These are phyloP conservation scores for Spirogloea muscicola DNA, from an alignment of 139 green algal genomes.

Conservation along the genomic window DNA sequence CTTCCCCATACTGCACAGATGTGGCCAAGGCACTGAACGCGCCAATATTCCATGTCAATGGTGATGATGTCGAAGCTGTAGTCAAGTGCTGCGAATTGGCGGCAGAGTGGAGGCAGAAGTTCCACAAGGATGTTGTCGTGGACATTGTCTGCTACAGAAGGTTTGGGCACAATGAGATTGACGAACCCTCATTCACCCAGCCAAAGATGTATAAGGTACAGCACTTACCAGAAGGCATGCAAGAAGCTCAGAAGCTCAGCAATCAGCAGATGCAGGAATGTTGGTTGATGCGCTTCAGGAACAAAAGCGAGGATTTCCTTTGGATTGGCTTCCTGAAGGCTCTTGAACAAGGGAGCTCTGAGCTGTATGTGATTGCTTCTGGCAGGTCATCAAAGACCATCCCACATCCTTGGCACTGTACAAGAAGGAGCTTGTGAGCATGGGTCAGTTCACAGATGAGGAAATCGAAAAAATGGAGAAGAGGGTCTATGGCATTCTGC, in stretches of 20 bases:
- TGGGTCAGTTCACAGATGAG: slow-evolving; percentile 66
- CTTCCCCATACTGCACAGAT: slow-evolving; percentile 82
- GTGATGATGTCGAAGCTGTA: slow-evolving; percentile 91
- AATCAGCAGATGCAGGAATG: no score
- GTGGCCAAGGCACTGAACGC: slow-evolving; percentile 88
- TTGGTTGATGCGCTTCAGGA: no score
- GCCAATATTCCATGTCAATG: slow-evolving; percentile 98
- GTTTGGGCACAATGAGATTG: slow-evolving; percentile 97
- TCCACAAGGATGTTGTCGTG: slow-evolving; percentile 88
- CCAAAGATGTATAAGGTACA: slow-evolving; percentile 90
- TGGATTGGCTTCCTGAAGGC: no score
- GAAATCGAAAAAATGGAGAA: slow-evolving; percentile 63
- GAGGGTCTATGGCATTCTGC: slow-evolving; percentile 67
- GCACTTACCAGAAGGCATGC: no score
- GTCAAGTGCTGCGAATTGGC: slow-evolving; percentile 86
- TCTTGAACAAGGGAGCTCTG: no score
- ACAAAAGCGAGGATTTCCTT: no score
- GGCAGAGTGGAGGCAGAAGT: slow-evolving; percentile 86
- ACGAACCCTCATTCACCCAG: slow-evolving; percentile 98
- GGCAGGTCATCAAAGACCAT: slow-evolving; percentile 57
- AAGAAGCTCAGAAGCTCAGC: no score
- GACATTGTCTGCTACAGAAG: slow-evolving; percentile 89
- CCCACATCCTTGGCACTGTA: slow-evolving; percentile 72
- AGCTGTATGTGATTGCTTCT: no score
- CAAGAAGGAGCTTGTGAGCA: slow-evolving; percentile 67